phyloP scores from a whole-genome alignment of 768 basidiomycete genomes.

The Leccinum incarnatum region DNA sequence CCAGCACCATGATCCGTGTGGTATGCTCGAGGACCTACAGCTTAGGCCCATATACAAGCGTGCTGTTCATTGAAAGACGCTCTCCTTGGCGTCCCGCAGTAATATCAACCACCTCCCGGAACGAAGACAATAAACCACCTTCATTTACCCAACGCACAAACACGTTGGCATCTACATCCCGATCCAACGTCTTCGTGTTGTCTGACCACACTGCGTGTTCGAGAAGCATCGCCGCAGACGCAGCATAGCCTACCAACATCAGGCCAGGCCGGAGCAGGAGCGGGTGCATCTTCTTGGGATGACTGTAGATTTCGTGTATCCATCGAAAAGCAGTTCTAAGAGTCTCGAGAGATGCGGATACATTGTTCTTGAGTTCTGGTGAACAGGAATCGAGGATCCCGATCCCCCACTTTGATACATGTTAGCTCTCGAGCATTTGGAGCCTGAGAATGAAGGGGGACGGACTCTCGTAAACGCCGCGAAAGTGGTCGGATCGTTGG shows the following conservation, averaged over 20 bases:
- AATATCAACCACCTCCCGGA: slow-evolving; percentile 23
- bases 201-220: slow-evolving; percentile 69
- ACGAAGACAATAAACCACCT: slow-evolving; percentile 31
- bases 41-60: slow-evolving; percentile 19
- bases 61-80: slow-evolving; percentile 16
- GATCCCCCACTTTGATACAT: slow-evolving; percentile 49
- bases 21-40: slow-evolving; percentile 8
- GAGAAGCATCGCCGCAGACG: slow-evolving; percentile 55
- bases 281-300: slow-evolving; percentile 36
- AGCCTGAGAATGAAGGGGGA: slow-evolving; percentile 4
- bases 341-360: slow-evolving; percentile 31
- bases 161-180: slow-evolving; percentile 47
- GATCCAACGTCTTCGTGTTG: slow-evolving; percentile 26
- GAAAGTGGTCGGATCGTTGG: slow-evolving; percentile 42
- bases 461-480: slow-evolving; percentile 50
- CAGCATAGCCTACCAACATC: slow-evolving; percentile 52
- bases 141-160: slow-evolving; percentile 52
- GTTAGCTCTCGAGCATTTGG: neutral
- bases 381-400: slow-evolving; percentile 44
- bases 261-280: slow-evolving; percentile 57
- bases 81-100: neutral
- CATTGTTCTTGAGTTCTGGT: slow-evolving; percentile 22
- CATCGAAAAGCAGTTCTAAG: slow-evolving; percentile 40
- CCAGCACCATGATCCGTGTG: neutral
- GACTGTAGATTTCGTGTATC: slow-evolving; percentile 40